Percentiles rank a stretch among this genome's conserved stretches.
phyloP scores from a whole-genome alignment of 208 protist species.

The Giardia muris region DNA sequence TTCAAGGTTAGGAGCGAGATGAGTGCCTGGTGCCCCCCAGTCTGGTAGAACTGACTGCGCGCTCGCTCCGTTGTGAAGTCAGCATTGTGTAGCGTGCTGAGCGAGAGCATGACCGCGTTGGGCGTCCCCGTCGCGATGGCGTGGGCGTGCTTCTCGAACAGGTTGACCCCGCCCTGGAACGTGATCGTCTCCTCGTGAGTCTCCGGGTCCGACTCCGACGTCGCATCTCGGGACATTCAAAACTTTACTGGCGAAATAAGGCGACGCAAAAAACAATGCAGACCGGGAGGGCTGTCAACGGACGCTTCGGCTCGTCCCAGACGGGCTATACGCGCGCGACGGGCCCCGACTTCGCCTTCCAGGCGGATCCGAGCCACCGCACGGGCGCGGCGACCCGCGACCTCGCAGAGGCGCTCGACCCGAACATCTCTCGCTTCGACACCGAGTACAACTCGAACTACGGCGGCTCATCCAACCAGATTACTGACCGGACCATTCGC shows the following conservation, averaged over 20 bases:
- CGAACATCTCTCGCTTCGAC: neutral
- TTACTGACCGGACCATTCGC: neutral
- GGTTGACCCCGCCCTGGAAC: neutral
- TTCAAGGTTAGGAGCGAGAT: neutral
- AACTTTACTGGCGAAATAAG: no score
- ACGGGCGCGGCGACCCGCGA: neutral
- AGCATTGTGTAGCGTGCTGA: neutral
- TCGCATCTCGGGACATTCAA: no score
- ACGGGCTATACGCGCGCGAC: neutral
- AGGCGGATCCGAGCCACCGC: neutral
- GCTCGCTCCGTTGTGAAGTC: neutral
- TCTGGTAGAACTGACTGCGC: neutral
- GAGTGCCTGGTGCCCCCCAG: neutral
- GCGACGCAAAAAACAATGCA: neutral
- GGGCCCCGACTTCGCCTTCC: neutral
- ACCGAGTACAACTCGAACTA: neutral
- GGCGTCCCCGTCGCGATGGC: neutral
- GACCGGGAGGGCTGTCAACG: neutral
- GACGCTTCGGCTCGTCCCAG: neutral
- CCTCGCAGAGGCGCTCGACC: neutral
- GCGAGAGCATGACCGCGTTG: neutral
- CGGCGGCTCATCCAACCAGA: neutral
- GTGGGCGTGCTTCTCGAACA: slow-evolving; percentile 14
- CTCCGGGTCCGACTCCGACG: neutral
- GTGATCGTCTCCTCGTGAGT: neutral